Conservation (phyloP, 306 rosid species). For the Prunus davidiana region DNA sequence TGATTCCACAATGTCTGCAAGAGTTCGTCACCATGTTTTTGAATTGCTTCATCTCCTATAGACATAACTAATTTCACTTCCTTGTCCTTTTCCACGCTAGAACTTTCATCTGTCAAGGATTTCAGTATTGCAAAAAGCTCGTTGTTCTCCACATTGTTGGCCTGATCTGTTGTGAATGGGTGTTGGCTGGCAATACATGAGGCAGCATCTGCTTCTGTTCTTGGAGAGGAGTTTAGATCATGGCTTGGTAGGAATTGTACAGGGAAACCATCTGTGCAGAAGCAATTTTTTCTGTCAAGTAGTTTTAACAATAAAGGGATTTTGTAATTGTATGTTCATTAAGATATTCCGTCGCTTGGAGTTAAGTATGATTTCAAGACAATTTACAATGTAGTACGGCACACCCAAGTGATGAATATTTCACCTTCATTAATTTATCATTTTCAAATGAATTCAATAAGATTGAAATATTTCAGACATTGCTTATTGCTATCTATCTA, state of each 20-base stretch:
- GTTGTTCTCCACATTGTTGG: conserved; percentile 24
- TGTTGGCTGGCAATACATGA: conserved; percentile 31
- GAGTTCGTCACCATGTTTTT: conserved; percentile 44
- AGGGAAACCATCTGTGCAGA: conserved; percentile 50
- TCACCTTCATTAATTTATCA: background rate
- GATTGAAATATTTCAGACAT: background rate
- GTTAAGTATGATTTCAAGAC: background rate
- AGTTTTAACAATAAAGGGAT: background rate
- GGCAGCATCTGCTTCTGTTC: conserved; percentile 33
- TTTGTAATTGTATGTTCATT: background rate
- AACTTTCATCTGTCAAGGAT: conserved; percentile 39
- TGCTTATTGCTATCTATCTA: background rate
- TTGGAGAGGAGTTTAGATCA: conserved; percentile 41
- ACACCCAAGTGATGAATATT: background rate
- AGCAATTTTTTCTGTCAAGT: conserved; percentile 16
- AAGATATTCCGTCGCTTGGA: background rate
- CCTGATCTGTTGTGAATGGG: conserved; percentile 37
- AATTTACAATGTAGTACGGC: background rate
- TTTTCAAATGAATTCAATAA: background rate
- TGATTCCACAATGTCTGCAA: conserved; percentile 58
- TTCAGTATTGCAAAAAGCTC: conserved; percentile 24
- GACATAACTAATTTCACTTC: conserved; percentile 30
- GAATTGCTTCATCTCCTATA: conserved; percentile 40
- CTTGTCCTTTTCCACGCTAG: conserved; percentile 42
- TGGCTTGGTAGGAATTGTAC: conserved; percentile 26